These are phyloP conservation scores for Mallotus repandus DNA, from an alignment of 441 rosid species.

Conservation along the genomic window DNA sequence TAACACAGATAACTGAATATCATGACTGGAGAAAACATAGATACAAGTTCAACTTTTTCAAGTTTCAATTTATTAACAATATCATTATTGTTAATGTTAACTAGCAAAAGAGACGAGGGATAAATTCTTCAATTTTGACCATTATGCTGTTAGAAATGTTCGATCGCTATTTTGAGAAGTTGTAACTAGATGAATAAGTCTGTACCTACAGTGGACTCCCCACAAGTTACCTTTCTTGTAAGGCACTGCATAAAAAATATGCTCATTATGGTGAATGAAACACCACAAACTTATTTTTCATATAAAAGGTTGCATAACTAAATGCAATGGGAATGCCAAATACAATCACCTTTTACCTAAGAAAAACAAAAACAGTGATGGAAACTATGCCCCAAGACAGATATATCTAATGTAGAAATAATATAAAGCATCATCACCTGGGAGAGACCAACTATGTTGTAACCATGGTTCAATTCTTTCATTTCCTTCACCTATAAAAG, in stretches of 20 bases:
- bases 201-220: background rate
- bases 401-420: conserved; percentile 2
- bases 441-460: conserved; percentile 75
- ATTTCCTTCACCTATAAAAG: conserved; percentile 57
- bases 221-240: background rate
- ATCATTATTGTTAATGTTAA: background rate
- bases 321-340: background rate
- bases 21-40: background rate
- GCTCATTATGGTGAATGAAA: background rate
- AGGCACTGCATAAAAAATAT: background rate
- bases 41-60: background rate
- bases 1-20: background rate
- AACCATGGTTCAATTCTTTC: conserved; percentile 61
- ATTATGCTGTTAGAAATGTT: too few species aligned
- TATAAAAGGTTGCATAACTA: background rate
- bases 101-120: background rate
- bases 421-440: conserved; percentile 53
- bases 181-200: background rate
- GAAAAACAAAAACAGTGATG: background rate
- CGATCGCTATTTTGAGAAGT: background rate
- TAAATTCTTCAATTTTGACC: too few species aligned
- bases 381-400: background rate
- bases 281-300: background rate
- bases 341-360: background rate
- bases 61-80: background rate